phyloP scores from a whole-genome alignment of 23 red algal genomes.

The Gracilaria caudata region DNA sequence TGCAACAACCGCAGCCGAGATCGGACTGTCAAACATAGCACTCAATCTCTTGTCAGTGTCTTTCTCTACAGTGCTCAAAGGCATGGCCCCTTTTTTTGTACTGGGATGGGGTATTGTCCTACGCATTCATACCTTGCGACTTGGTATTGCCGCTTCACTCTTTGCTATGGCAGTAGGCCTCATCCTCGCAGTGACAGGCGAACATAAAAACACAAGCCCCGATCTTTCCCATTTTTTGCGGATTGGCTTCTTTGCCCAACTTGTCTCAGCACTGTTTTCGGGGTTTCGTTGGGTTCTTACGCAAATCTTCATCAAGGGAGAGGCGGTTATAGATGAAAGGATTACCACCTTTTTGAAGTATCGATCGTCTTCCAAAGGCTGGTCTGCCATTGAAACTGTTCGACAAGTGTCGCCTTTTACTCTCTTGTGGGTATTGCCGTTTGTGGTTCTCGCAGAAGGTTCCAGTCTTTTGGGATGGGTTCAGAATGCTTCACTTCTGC shows the following conservation, averaged over 20 bases:
- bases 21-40: slow-evolving; percentile 86
- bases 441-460: slow-evolving; percentile 71
- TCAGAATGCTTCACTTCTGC: not conserved
- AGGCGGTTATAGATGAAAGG: not conserved
- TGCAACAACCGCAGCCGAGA: slow-evolving; percentile 79
- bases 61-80: slow-evolving; percentile 90
- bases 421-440: slow-evolving; percentile 65
- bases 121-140: slow-evolving; percentile 12
- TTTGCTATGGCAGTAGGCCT: slow-evolving; percentile 67
- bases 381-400: slow-evolving; percentile 54
- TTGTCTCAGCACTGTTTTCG: slow-evolving; percentile 64
- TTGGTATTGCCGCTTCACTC: slow-evolving; percentile 34
- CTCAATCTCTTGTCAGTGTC: slow-evolving; percentile 83
- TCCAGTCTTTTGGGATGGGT: slow-evolving; percentile 22
- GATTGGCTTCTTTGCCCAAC: slow-evolving; percentile 66
- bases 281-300: slow-evolving; percentile 93
- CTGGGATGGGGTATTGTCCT: slow-evolving; percentile 77
- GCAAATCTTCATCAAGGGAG: slow-evolving; percentile 56
- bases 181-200: slow-evolving; percentile 56
- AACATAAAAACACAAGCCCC: slow-evolving; percentile 9
- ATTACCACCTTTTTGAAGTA: slow-evolving; percentile 2
- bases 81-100: slow-evolving; percentile 90
- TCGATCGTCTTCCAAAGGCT: slow-evolving; percentile 9
- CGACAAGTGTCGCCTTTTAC: slow-evolving; percentile 72
- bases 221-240: slow-evolving; percentile 33